Evolutionary conservation across 2,329 filamentous ascomycete genomes (phyloP).

Genomic region (Penicillium paneum): DNA sequence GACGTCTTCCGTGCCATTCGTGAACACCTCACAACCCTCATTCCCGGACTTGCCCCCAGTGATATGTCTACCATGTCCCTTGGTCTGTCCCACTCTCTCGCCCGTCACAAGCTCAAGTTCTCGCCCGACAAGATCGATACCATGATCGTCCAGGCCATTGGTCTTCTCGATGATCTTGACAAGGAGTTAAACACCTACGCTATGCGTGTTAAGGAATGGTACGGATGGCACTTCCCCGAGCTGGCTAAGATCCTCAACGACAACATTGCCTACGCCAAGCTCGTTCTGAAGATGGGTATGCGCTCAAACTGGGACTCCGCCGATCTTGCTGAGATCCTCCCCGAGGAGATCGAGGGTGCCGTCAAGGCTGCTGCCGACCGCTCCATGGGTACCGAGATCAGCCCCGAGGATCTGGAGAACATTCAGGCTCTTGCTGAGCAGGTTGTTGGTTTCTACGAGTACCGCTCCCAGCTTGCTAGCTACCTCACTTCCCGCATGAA

Average conservation of each 20-base stretch:
- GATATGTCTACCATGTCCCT: constrained; percentile 93
- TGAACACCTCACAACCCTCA: constrained; percentile 82
- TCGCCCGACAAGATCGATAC: constrained; percentile 98
- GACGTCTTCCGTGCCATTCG: constrained; percentile 95
- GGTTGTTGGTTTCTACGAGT: constrained; percentile 87
- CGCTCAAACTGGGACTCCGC: constrained; percentile 71
- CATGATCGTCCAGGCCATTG: constrained; percentile 98
- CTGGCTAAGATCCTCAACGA: constrained; percentile 96
- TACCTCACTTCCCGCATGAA: constrained; percentile 94
- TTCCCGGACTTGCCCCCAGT: constrained; percentile 79
- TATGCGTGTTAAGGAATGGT: constrained; percentile 99
- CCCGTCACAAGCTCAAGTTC: constrained; percentile 97
- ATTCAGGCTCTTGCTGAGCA: constrained; percentile 89
- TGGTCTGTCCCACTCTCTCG: constrained; percentile 94
- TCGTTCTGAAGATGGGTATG: constrained; percentile 87
- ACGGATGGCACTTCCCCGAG: constrained; percentile 99
- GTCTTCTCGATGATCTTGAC: constrained; percentile 89
- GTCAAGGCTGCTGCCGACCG: constrained; percentile 94
- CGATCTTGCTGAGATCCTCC: constrained; percentile 85
- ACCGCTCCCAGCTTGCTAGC: constrained; percentile 79
- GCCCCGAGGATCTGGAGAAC: constrained; percentile 85
- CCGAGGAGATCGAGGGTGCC: constrained; percentile 88
- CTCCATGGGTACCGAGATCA: constrained; percentile 98
- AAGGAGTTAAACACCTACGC: constrained; percentile 99
- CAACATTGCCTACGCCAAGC: constrained; percentile 87